A percentile compares a stretch with the other conserved stretches of the same genome.
These are phyloP conservation scores for Trifolium repens DNA, from an alignment of 306 rosid species.

Conservation along the genomic window DNA sequence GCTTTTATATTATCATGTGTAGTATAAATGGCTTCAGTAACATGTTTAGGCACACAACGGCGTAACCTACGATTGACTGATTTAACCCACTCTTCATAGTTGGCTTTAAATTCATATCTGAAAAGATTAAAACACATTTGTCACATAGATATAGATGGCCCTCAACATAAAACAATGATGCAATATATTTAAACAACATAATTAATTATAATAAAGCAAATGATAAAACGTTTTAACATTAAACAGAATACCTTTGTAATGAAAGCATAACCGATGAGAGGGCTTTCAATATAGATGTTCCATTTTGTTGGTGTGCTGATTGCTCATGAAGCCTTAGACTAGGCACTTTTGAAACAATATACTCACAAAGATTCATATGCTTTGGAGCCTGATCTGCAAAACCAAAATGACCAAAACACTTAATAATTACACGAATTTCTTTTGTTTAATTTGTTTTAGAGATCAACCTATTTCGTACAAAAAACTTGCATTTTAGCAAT, in stretches of 20 bases:
- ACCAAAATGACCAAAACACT: constrained; percentile 47
- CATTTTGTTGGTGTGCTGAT: constrained; percentile 57
- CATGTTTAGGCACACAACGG: constrained; percentile 54
- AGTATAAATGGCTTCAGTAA: constrained; percentile 61
- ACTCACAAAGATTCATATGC: constrained; percentile 66
- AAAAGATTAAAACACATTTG: constrained; percentile 41
- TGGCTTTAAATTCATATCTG: constrained; percentile 88
- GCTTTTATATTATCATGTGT: constrained; percentile 65
- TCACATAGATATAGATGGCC: constrained; percentile 28
- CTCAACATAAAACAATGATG: constrained; percentile 17
- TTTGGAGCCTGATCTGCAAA: constrained; percentile 73
- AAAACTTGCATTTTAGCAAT: constrained; percentile 6
- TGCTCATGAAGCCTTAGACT: constrained; percentile 59
- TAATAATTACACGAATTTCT: constrained; percentile 25
- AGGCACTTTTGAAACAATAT: constrained; percentile 74
- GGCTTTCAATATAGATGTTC: constrained; percentile 62
- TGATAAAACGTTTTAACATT: constrained; percentile 21
- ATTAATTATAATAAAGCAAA: constrained; percentile 6
- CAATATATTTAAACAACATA: constrained; percentile 6
- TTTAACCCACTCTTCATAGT: constrained; percentile 84
- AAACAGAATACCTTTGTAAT: constrained; percentile 69
- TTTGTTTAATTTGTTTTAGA: constrained; percentile 25
- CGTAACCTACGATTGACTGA: constrained; percentile 77
- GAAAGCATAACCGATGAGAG: constrained; percentile 76
- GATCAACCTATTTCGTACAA: background rate